Percentiles rank a stretch among this genome's conserved stretches.
Evolutionary conservation across 768 basidiomycete genomes (phyloP).

Genomic region (Suillus bovinus): DNA sequence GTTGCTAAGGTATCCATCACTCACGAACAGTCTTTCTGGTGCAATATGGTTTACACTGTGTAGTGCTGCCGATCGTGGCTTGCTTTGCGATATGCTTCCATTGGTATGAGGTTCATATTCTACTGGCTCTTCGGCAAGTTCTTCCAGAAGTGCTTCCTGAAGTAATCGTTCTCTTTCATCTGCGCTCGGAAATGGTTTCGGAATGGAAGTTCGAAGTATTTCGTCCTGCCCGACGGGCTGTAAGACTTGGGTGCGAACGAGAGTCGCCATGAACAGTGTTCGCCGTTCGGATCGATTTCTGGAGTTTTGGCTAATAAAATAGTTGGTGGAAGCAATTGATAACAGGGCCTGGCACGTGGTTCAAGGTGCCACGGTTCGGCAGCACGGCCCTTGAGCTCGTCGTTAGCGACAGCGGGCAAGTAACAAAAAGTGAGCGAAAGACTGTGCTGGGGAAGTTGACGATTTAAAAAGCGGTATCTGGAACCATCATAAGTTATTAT

Average conservation of each 20-base stretch:
- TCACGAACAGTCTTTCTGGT: constrained; percentile 1
- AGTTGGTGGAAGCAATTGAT: neutral
- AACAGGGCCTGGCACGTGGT: constrained; percentile 1
- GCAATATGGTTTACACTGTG: neutral
- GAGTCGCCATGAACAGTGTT: constrained; percentile 27
- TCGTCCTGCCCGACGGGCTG: constrained; percentile 9
- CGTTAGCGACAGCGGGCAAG: neutral
- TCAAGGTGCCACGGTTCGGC: neutral
- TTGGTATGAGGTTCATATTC: constrained; percentile 15
- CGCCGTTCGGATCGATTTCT: constrained; percentile 2
- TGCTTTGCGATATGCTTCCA: constrained; percentile 1
- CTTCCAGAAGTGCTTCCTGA: constrained; percentile 18
- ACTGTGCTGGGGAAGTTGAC: too few species aligned
- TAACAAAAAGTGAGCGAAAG: too few species aligned
- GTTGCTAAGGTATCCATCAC: neutral
- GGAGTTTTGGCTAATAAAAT: constrained; percentile 5
- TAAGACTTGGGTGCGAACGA: constrained; percentile 17
- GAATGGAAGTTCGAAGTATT: constrained; percentile 10
- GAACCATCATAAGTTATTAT: neutral
- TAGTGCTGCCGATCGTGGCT: neutral
- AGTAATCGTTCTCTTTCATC: constrained; percentile 13
- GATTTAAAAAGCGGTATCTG: too few species aligned
- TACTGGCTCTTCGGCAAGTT: constrained; percentile 25
- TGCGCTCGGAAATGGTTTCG: constrained; percentile 11
- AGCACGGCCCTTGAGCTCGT: neutral